Base-by-base conservation (phyloP, 768 basidiomycete genomes). In the Xerocomellus amylosporus region DNA sequence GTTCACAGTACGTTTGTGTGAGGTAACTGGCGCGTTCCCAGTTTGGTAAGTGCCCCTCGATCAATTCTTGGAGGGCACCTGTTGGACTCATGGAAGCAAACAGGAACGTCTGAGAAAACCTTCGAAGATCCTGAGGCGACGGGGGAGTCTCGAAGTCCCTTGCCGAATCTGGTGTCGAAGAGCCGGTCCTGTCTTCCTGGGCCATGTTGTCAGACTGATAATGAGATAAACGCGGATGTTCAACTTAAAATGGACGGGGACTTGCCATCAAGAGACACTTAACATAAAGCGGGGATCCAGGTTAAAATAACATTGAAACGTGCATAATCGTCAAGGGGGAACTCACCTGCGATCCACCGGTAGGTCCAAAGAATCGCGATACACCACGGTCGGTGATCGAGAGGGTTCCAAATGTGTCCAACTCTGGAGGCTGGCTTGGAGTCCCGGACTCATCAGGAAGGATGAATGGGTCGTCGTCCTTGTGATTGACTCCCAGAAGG, bases 321-420 rank as follows among this genome's bases (percentile, higher is more conserved):
- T 53, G 52, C 17, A 34, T 39, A 30, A 50, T 22, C 28, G 49
- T 49, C 48, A 55, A 44, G 4, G 31, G 19, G 37, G 48, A 49
- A 73, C 83, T 55, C 58, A 87, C 86, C 76, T 88, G 85, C 45
- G 80, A 77, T 31, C 85, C 86, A 14, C 83, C 86, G 1, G 85
- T 85, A 2, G 82, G 83, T 1, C 84, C 84, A 74, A 84, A 85
- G 64, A 84, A 85, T 51, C 79, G 72, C n/a, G 82, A 79, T 43
- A 80, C 77, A 0, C 83, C 84, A 58, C 81, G 76, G 62, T 85
- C 81, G 15, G 79, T 77, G 53, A 85, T 82, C 26, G 80, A 79
- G 48, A 85, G 68, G 17, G 83, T 85, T 41, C 84, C 84, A 58
- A 85, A 82, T 0, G 79, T 73, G 53, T 85, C 82, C 34, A 83